phyloP scores from a whole-genome alignment of 2,329 filamentous ascomycete species.

The Epichloe sibirici region DNA sequence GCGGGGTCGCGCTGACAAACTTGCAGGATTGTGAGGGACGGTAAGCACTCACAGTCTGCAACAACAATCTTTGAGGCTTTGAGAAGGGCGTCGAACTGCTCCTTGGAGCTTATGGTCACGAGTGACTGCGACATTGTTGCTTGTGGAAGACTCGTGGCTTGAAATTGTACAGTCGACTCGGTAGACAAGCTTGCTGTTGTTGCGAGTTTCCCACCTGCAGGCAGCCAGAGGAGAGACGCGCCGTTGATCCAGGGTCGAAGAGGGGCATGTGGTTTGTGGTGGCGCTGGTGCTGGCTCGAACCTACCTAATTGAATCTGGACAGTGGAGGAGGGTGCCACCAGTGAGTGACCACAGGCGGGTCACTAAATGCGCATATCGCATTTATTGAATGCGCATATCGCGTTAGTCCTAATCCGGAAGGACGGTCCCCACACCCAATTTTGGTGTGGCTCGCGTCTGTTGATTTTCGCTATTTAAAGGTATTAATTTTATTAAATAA shows the following conservation, averaged over 20 bases:
- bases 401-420: too few species aligned
- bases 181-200: not conserved
- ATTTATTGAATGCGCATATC: too few species aligned
- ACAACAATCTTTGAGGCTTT: constrained; percentile 68
- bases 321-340: too few species aligned
- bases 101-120: constrained; percentile 30
- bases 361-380: too few species aligned
- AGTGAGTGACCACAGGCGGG: too few species aligned
- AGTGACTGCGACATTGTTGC: constrained; percentile 18
- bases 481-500: too few species aligned
- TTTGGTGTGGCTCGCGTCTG: too few species aligned
- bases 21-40: constrained; percentile 5
- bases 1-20: not conserved
- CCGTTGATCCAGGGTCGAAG: not conserved
- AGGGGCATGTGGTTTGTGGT: too few species aligned
- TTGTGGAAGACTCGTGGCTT: not conserved
- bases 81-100: constrained; percentile 57
- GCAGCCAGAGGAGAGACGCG: not conserved
- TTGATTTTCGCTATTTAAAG: too few species aligned
- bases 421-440: too few species aligned
- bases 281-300: too few species aligned
- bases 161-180: not conserved
- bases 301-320: too few species aligned
- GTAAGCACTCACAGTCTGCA: constrained; percentile 61
- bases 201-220: not conserved